A percentile compares a stretch with the other conserved stretches of the same genome.
phyloP scores from a whole-genome alignment of 2,329 filamentous ascomycete species.

The Tolypocladium guangdongense region DNA sequence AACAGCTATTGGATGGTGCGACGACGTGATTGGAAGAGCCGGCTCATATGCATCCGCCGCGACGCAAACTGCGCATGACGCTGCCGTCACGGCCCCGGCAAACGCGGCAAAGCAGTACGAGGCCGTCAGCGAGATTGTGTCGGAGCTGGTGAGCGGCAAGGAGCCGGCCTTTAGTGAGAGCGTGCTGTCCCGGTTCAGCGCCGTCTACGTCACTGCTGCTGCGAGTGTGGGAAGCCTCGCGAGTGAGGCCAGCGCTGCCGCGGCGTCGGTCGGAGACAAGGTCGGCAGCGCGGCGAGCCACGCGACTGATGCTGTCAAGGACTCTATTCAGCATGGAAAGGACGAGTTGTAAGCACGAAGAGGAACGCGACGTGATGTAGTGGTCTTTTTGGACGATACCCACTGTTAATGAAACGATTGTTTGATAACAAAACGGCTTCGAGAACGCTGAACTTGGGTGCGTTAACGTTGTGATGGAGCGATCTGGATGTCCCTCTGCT shows the following conservation, averaged over 20 bases:
- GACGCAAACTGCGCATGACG: conserved; percentile 31
- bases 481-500: too few species aligned
- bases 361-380: background rate
- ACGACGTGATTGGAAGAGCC: conserved; percentile 33
- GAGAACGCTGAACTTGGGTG: background rate
- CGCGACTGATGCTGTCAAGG: conserved; percentile 32
- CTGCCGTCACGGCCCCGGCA: conserved; percentile 43
- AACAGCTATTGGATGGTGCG: conserved; percentile 44
- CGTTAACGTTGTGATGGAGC: background rate
- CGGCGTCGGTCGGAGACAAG: conserved; percentile 22
- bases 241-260: conserved; percentile 21
- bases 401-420: background rate
- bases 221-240: conserved; percentile 38
- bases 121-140: conserved; percentile 60
- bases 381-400: conserved; percentile 2
- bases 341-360: conserved; percentile 29
- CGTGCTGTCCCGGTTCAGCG: conserved; percentile 60
- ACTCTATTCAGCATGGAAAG: conserved; percentile 20
- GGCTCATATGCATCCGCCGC: conserved; percentile 50
- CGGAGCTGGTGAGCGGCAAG: conserved; percentile 65
- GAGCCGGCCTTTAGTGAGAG: conserved; percentile 76
- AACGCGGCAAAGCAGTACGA: conserved; percentile 54
- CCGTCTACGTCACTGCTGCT: conserved; percentile 58
- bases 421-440: background rate
- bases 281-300: conserved; percentile 26